Evolutionary conservation across 2,329 filamentous ascomycete species (phyloP).

Genomic region (Monilinia fructicola): DNA sequence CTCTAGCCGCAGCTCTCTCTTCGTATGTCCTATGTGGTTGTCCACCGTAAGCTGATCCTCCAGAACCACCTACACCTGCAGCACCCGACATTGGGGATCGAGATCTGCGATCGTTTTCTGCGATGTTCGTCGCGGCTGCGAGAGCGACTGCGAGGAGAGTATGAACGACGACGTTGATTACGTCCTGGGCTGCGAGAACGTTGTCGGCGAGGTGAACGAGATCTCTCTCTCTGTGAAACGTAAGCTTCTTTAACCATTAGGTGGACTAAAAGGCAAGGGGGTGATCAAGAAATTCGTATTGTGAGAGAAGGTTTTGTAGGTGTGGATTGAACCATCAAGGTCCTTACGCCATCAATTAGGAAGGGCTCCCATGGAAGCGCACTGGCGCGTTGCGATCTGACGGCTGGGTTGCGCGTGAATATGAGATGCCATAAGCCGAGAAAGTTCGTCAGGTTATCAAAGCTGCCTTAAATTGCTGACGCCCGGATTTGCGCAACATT

Average conservation of each 20-base stretch:
- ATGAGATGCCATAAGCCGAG: constrained; percentile 20
- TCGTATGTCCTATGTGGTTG: constrained; percentile 76
- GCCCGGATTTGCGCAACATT: constrained; percentile 11
- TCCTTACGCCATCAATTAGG: constrained; percentile 26
- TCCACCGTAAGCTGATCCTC: constrained; percentile 64
- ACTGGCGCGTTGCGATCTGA: constrained; percentile 21
- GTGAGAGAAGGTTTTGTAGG: constrained; percentile 6
- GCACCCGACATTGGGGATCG: constrained; percentile 81
- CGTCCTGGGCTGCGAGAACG: constrained; percentile 53
- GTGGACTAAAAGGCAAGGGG: constrained; percentile 15
- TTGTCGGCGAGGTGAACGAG: constrained; percentile 83
- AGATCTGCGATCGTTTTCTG: constrained; percentile 70
- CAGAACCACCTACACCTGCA: constrained; percentile 64
- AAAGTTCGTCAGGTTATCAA: constrained; percentile 10
- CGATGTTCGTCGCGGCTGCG: constrained; percentile 76
- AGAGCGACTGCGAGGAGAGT: constrained; percentile 76
- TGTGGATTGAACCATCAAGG: constrained; percentile 28
- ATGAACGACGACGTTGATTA: constrained; percentile 69
- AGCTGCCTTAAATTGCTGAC: constrained; percentile 11
- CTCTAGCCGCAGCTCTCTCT: constrained; percentile 78
- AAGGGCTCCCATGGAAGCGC: constrained; percentile 22
- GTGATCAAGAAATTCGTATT: constrained; percentile 32
- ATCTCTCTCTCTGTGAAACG: constrained; percentile 71
- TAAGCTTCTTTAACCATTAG: constrained; percentile 39
- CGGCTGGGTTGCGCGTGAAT: constrained; percentile 22